Base-by-base conservation (phyloP, 345 rosid species). In the Corchorus olitorius region DNA sequence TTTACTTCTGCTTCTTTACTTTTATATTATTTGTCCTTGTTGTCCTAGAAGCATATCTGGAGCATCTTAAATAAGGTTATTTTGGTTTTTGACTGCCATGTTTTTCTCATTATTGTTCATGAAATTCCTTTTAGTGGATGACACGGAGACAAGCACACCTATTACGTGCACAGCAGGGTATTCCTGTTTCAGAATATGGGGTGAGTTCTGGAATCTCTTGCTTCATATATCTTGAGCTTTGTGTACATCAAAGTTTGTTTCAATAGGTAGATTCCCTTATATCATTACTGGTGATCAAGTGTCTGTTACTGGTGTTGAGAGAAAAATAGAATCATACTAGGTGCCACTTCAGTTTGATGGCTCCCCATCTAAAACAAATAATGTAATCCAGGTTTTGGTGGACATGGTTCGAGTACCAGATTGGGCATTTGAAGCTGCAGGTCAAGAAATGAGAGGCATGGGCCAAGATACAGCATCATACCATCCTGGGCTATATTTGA, bases 391-490 rank as follows among this genome's bases (percentile, higher is more conserved):
- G 98, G 92, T 97, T 82, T 80, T 97, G 73, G 94, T 94, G 70
- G 99, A 94, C 88, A 90, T 97, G 97, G 81, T 97, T 68, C 86
- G 94, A 72, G 98, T 94, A 73, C 98, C 99, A 55, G 97, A 90
- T 77, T 97, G 99, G 99, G 97, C 99, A 81, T 92, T 94, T 85
- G 98, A 97, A 87, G 99, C 99, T 60, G 97, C 99, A 7, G 97
- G 98, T 80, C 99, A 94, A 88, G 99, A 97, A 86, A 87, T 92
- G 98, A 92, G 98, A 87, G 90, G 85, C 81, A 90, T 94, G 89
- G 92, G 94, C 59, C 96, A 90, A 85, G 98, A 97, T 83, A 84
- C 95, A 78, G 86, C 97, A 49, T 80, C 97, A 27, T 97, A 94
- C 81, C 99, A 93, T 79, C 99, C 99, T 74, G 98, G 99, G 73